Conservation (phyloP, 2,329 filamentous ascomycete species). For the Monilinia laxa region DNA sequence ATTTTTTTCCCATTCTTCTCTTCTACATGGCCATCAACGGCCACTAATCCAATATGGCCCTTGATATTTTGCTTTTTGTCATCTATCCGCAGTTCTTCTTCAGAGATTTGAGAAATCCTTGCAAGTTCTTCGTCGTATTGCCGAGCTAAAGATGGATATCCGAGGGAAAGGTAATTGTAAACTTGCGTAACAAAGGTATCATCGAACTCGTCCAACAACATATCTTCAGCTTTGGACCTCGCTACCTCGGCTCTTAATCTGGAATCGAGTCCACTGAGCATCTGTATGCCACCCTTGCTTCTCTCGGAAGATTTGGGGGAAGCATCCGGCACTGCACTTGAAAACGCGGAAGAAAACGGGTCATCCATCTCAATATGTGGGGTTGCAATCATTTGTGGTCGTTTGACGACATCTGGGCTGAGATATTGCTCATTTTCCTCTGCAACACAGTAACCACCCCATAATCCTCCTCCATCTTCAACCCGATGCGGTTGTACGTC, state of each 20-base stretch:
- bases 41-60: constrained; percentile 69
- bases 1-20: constrained; percentile 39
- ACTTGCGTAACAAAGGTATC: constrained; percentile 91
- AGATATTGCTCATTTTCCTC: constrained; percentile 41
- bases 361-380: constrained; percentile 41
- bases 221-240: constrained; percentile 35
- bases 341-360: constrained; percentile 39
- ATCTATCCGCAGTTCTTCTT: constrained; percentile 69
- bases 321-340: constrained; percentile 24
- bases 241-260: constrained; percentile 34
- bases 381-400: constrained; percentile 42
- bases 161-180: constrained; percentile 93
- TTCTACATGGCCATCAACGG: constrained; percentile 38
- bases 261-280: constrained; percentile 39
- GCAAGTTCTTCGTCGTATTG: constrained; percentile 82
- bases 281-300: constrained; percentile 34
- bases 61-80: constrained; percentile 65
- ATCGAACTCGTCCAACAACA: constrained; percentile 65
- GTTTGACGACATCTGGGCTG: constrained; percentile 39
- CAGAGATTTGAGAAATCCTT: constrained; percentile 70
- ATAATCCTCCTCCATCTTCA: constrained; percentile 65
- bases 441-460: constrained; percentile 68
- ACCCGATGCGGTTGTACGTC: constrained; percentile 54
- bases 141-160: constrained; percentile 82
- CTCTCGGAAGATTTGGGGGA: constrained; percentile 17